phyloP scores from a whole-genome alignment of 495 filamentous ascomycete genomes.

The Tetracladium setigerum region DNA sequence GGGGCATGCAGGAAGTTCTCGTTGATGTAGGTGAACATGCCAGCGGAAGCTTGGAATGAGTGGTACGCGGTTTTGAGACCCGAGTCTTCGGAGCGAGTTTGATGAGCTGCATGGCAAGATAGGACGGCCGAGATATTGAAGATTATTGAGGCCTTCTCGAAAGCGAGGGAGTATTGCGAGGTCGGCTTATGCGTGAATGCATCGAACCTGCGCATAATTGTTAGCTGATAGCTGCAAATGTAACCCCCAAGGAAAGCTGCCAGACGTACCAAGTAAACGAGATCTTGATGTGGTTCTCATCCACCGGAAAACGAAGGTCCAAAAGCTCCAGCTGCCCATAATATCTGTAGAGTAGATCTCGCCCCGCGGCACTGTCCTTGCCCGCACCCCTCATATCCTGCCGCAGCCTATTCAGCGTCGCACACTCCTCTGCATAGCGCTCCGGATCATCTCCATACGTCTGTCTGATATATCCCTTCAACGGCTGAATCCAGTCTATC shows the following conservation, averaged over 20 bases:
- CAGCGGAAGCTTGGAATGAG: slow-evolving; percentile 94
- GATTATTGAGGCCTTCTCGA: slow-evolving; percentile 98
- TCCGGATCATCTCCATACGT: slow-evolving; percentile 97
- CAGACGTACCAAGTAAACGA: slow-evolving; percentile 84
- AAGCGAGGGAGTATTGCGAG: slow-evolving; percentile 90
- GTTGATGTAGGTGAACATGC: slow-evolving; percentile 99
- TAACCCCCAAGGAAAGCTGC: not conserved
- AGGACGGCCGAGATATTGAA: slow-evolving; percentile 98
- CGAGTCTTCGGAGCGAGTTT: slow-evolving; percentile 83
- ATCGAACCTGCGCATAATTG: slow-evolving; percentile 66
- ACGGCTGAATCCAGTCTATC: slow-evolving; percentile 93
- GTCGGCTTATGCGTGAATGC: slow-evolving; percentile 97
- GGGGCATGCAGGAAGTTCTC: slow-evolving; percentile 98
- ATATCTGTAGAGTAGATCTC: slow-evolving; percentile 93
- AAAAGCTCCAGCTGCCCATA: slow-evolving; percentile 94
- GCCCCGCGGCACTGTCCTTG: slow-evolving; percentile 89
- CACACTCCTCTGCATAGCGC: slow-evolving; percentile 88
- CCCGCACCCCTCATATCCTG: slow-evolving; percentile 99
- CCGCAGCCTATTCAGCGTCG: slow-evolving; percentile 88
- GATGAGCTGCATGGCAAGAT: slow-evolving; percentile 90
- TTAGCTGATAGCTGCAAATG: slow-evolving; percentile 1
- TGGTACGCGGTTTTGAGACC: slow-evolving; percentile 96
- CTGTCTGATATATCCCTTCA: slow-evolving; percentile 88
- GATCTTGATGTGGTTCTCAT: slow-evolving; percentile 98
- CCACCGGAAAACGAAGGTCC: slow-evolving; percentile 91